phyloP scores from a whole-genome alignment of 169 alveolate genomes.

The Babesia ovata region DNA sequence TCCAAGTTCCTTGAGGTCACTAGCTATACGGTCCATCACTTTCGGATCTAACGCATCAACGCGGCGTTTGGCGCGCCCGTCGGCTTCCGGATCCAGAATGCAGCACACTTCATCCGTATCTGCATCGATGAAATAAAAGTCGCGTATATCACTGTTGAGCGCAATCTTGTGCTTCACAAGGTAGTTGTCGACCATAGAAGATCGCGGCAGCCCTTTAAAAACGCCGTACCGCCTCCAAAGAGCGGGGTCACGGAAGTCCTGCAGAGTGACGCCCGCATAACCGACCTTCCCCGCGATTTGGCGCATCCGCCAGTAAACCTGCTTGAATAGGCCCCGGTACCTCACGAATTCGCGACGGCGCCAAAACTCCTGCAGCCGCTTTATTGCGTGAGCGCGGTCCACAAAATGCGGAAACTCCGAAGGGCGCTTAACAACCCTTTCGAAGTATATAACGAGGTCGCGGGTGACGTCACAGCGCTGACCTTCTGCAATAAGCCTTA shows the following conservation, averaged over 20 bases:
- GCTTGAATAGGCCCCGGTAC: conserved; percentile 49
- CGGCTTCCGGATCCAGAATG: conserved; percentile 13
- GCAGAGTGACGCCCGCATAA: conserved; percentile 53
- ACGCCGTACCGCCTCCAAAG: conserved; percentile 68
- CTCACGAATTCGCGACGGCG: conserved; percentile 32
- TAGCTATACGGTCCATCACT: conserved; percentile 44
- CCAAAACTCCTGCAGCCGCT: conserved; percentile 62
- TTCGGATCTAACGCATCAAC: conserved; percentile 9
- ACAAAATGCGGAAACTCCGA: conserved; percentile 47
- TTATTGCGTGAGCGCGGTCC: conserved; percentile 42
- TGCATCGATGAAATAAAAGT: conserved; percentile 50
- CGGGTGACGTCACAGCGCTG: conserved; percentile 56
- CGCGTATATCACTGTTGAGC: conserved; percentile 34
- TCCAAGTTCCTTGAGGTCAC: conserved; percentile 39
- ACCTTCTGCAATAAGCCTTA: conserved; percentile 26
- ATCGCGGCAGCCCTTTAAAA: conserved; percentile 56
- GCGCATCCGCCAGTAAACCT: conserved; percentile 42
- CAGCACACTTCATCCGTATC: conserved; percentile 33
- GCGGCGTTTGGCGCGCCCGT: not conserved
- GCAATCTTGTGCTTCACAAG: conserved; percentile 55
- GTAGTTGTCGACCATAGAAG: conserved; percentile 61
- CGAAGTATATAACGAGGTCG: conserved; percentile 55
- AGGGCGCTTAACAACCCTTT: conserved; percentile 45
- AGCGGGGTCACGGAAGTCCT: conserved; percentile 50
- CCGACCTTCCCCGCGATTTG: conserved; percentile 47